Percentiles rank a stretch among this genome's conserved stretches.
These are phyloP conservation scores for Eucalyptus virginea DNA, from an alignment of 345 rosid genomes.

Conservation along the genomic window DNA sequence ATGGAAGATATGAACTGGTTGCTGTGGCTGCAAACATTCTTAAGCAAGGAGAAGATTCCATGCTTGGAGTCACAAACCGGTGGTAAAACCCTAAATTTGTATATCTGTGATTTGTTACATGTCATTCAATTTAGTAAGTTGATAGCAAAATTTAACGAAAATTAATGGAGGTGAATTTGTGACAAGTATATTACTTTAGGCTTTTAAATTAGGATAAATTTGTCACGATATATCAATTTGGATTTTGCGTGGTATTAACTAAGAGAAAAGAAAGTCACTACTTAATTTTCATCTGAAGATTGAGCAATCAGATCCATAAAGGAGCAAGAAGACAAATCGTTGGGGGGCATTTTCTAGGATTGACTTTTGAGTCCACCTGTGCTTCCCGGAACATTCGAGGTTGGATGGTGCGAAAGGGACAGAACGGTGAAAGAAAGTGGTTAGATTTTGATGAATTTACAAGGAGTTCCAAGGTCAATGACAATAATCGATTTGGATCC, in stretches of 20 bases:
- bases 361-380: not conserved
- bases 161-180: too few relatives aligned
- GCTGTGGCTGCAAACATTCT: not conserved
- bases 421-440: not conserved
- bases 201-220: too few relatives aligned
- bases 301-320: not conserved
- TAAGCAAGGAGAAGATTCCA: not conserved
- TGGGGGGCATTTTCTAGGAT: not conserved
- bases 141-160: too few relatives aligned
- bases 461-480: not conserved
- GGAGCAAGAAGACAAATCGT: not conserved
- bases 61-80: not conserved
- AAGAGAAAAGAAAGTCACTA: not conserved
- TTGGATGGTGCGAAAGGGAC: not conserved
- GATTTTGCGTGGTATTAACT: too few relatives aligned
- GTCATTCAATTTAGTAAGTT: too few relatives aligned
- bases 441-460: not conserved
- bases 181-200: too few relatives aligned
- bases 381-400: not conserved
- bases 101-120: accelerated
- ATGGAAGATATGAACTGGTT: not conserved
- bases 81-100: too few relatives aligned
- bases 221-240: too few relatives aligned
- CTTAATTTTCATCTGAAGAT: not conserved
- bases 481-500: not conserved